Conservation (phyloP, 202 grass and related monocot species). For the Saccharum hybrid region DNA sequence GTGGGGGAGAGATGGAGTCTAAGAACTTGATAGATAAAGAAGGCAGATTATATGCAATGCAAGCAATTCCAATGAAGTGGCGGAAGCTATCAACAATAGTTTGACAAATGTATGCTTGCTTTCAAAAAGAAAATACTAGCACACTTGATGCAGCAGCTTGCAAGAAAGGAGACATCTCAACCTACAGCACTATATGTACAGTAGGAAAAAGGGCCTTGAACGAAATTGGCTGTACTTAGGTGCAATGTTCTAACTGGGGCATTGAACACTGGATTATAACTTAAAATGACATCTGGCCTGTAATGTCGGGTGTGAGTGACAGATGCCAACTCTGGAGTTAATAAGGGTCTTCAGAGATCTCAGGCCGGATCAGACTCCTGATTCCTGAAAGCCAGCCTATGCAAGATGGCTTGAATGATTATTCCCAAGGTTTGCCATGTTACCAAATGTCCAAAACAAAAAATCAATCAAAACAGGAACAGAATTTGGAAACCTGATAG, state of each 20-base stretch:
- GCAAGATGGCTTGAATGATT: slow-evolving; percentile 16
- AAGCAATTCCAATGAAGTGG: slow-evolving; percentile 27
- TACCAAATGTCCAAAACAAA: neutral
- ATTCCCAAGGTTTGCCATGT: neutral
- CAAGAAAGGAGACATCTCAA: slow-evolving; percentile 59
- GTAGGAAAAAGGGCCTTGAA: neutral
- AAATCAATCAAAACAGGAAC: neutral
- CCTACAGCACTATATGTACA: slow-evolving; percentile 40
- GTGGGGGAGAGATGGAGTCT: neutral
- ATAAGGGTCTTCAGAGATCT: neutral
- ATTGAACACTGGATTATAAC: neutral
- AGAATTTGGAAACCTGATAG: neutral
- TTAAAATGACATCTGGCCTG: slow-evolving; percentile 38
- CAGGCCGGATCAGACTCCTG: neutral
- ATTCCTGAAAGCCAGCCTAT: slow-evolving; percentile 5
- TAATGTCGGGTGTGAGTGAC: slow-evolving; percentile 10
- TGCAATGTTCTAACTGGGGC: slow-evolving; percentile 9
- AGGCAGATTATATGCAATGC: slow-evolving; percentile 45
- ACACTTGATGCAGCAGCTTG: slow-evolving; percentile 36
- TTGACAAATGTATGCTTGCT: slow-evolving; percentile 26
- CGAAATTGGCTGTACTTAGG: slow-evolving; percentile 29
- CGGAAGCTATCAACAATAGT: slow-evolving; percentile 27
- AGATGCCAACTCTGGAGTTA: neutral
- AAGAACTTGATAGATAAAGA: slow-evolving; percentile 21
- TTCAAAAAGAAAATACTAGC: slow-evolving; percentile 9